Evolutionary conservation across 306 rosid genomes (phyloP).

Genomic region (Dalbergia oliveri): DNA sequence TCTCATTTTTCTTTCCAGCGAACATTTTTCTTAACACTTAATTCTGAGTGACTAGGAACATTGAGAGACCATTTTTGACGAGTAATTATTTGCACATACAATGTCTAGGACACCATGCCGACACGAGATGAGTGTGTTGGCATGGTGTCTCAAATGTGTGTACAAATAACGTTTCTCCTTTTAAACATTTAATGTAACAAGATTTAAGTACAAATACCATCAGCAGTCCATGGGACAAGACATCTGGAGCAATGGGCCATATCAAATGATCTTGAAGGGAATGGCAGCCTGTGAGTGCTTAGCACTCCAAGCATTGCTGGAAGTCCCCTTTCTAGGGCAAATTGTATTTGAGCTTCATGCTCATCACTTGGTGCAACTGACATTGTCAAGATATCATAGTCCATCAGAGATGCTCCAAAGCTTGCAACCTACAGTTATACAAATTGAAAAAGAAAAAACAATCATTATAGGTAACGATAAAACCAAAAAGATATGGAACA

Average conservation of each 20-base stretch:
- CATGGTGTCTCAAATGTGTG: no score
- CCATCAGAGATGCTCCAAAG: constrained; percentile 63
- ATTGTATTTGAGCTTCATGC: constrained; percentile 64
- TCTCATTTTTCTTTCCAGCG: not conserved
- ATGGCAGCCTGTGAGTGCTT: constrained; percentile 62
- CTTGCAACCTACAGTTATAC: constrained; percentile 63
- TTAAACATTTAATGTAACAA: not conserved
- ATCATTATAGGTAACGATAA: not conserved
- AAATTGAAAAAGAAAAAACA: no score
- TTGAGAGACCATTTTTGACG: not conserved
- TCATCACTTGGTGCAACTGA: constrained; percentile 69
- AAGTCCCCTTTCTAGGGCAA: constrained; percentile 75
- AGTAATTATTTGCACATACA: no score
- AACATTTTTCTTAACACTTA: not conserved
- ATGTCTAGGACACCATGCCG: no score
- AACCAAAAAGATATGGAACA: not conserved
- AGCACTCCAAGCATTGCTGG: constrained; percentile 72
- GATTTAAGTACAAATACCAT: constrained; percentile 54
- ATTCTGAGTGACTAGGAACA: constrained; percentile 1
- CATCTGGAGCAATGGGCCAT: constrained; percentile 78
- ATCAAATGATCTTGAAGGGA: constrained; percentile 69
- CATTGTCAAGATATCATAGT: constrained; percentile 63
- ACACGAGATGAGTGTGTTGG: no score
- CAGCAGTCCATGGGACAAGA: constrained; percentile 63
- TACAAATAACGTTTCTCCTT: no score